A percentile compares a stretch with the other conserved stretches of the same genome.
Conservation (phyloP, 1,284 basidiomycete species). For the Apiotrichum mycotoxinovorans region DNA sequence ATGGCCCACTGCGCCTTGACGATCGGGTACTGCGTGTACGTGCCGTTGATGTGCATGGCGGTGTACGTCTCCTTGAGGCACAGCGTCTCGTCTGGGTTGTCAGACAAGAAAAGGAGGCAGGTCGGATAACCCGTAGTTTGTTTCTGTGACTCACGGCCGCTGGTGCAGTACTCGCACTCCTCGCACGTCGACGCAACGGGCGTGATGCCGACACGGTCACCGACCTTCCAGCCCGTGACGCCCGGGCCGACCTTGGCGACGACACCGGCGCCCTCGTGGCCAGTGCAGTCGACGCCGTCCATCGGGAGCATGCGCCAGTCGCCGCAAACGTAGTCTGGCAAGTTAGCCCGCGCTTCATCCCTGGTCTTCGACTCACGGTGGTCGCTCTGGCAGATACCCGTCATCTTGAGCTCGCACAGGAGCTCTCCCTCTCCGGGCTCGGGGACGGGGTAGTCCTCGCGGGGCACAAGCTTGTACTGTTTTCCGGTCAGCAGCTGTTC, state of each 20-base stretch:
- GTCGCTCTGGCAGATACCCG: conserved; percentile 22
- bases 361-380: conserved; percentile 16
- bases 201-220: conserved; percentile 17
- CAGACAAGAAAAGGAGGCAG: not conserved
- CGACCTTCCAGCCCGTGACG: conserved; percentile 18
- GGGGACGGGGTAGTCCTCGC: conserved; percentile 22
- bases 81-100: conserved; percentile 15
- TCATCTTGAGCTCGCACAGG: conserved; percentile 19
- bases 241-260: conserved; percentile 18
- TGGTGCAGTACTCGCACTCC: conserved; percentile 19
- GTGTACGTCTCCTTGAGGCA: conserved; percentile 13
- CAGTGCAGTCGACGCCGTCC: conserved; percentile 17
- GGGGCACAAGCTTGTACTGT: conserved; percentile 16
- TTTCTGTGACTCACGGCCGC: conserved; percentile 13
- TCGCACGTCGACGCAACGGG: conserved; percentile 15
- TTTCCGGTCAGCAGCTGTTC: conserved; percentile 1
- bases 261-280: conserved; percentile 21
- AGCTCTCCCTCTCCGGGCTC: conserved; percentile 18
- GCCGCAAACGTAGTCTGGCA: conserved; percentile 13
- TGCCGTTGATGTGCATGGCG: conserved; percentile 14
- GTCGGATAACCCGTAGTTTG: not conserved
- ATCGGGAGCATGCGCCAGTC: conserved; percentile 14
- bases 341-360: not conserved
- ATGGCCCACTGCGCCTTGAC: conserved; percentile 17
- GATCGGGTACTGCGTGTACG: conserved; percentile 20